These are phyloP conservation scores for Endothia cerciana DNA, from an alignment of 2,329 filamentous ascomycete genomes.

Conservation along the genomic window DNA sequence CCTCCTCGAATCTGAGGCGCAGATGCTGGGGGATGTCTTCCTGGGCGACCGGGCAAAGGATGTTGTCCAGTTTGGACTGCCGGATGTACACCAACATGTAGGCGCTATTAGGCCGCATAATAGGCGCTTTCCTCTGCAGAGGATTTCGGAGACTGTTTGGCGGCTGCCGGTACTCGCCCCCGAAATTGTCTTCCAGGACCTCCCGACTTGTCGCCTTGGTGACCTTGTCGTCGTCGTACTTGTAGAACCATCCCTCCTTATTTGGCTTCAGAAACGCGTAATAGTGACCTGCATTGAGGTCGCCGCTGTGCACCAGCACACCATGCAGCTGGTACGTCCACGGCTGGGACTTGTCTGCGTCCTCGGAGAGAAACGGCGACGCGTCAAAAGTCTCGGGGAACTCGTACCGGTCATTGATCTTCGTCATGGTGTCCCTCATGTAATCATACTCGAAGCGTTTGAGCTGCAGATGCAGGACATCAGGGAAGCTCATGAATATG, in stretches of 20 bases:
- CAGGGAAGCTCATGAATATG: slow-evolving; percentile 93
- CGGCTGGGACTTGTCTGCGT: slow-evolving; percentile 83
- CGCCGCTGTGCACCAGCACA: slow-evolving; percentile 93
- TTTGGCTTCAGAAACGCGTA: slow-evolving; percentile 95
- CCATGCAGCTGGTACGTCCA: slow-evolving; percentile 94
- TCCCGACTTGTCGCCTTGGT: slow-evolving; percentile 92
- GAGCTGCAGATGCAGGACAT: slow-evolving; percentile 90
- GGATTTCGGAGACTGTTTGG: slow-evolving; percentile 51
- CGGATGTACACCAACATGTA: slow-evolving; percentile 99
- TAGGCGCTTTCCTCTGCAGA: slow-evolving; percentile 58
- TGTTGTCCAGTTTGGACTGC: slow-evolving; percentile 79
- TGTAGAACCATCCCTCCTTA: slow-evolving; percentile 94
- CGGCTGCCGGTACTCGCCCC: slow-evolving; percentile 73
- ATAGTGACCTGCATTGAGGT: slow-evolving; percentile 96
- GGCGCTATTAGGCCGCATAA: slow-evolving; percentile 77
- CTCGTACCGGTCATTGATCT: slow-evolving; percentile 92
- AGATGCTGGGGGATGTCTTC: slow-evolving; percentile 83
- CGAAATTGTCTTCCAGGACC: slow-evolving; percentile 94
- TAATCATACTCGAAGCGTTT: slow-evolving; percentile 99
- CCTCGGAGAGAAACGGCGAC: slow-evolving; percentile 81
- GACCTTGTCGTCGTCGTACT: slow-evolving; percentile 95
- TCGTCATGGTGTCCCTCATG: slow-evolving; percentile 96
- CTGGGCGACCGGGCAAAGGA: slow-evolving; percentile 76
- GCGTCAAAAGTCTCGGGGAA: slow-evolving; percentile 86
- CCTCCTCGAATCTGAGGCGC: slow-evolving; percentile 78